Evolutionary conservation across 2,329 filamentous ascomycete species (phyloP).

Genomic region (Iodosphaeria phyllophila): DNA sequence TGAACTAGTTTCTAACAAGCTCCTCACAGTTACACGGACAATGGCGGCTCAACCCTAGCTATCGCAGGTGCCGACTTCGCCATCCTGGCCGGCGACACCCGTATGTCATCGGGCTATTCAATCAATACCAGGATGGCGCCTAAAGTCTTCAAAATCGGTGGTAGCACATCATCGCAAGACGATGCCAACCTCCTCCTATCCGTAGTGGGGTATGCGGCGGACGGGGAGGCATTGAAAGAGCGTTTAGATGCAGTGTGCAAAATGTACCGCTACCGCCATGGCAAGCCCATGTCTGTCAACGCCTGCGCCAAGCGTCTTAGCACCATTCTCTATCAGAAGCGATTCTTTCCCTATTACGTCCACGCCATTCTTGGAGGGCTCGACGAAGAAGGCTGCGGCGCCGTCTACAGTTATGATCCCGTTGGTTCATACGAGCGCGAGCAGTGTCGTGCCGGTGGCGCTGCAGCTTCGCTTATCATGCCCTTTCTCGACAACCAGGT

Average conservation of each 20-base stretch:
- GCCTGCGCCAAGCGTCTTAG: constrained; percentile 89
- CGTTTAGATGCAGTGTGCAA: constrained; percentile 88
- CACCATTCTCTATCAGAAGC: constrained; percentile 91
- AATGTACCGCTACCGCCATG: constrained; percentile 97
- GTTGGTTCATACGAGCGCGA: constrained; percentile 96
- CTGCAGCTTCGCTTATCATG: constrained; percentile 90
- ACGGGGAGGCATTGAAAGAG: constrained; percentile 86
- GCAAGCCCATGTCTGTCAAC: constrained; percentile 86
- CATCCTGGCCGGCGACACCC: constrained; percentile 93
- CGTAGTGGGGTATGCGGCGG: constrained; percentile 88
- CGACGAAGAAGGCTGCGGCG: constrained; percentile 86
- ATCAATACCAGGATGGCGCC: constrained; percentile 95
- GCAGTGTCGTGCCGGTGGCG: constrained; percentile 84
- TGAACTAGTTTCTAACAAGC: too few species aligned
- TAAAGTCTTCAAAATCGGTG: constrained; percentile 95
- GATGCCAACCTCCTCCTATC: constrained; percentile 79
- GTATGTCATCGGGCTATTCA: constrained; percentile 89
- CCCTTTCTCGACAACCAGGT: constrained; percentile 98
- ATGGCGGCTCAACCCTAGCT: constrained; percentile 88
- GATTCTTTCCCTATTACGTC: constrained; percentile 98
- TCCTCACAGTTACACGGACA: constrained; percentile 70
- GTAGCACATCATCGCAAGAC: constrained; percentile 67
- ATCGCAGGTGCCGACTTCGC: constrained; percentile 89
- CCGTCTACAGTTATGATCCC: constrained; percentile 93
- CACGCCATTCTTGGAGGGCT: constrained; percentile 85